Evolutionary conservation across 208 protist genomes (phyloP), one percentile per base, ranked within the genome.

Genomic region (Willaertia magna): DNA sequence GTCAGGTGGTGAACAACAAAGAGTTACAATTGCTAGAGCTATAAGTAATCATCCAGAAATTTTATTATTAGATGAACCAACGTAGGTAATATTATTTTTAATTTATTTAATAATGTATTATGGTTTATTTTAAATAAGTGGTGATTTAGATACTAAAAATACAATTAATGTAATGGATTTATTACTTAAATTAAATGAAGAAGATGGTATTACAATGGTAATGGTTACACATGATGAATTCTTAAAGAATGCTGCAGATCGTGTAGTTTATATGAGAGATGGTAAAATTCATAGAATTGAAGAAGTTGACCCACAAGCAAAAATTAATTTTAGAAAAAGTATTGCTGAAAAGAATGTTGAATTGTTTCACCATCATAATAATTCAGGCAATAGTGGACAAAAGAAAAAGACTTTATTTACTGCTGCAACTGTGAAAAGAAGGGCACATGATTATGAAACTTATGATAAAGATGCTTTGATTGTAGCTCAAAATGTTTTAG

Each of bases 181-280:
- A 61, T 88, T 98, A 46, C 86, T 95, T 6, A 88, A 92, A 52
- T 91, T 98, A n/a, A 97, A 98, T 83, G 79, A 90, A 40, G 87
- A 94, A 61, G 88, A 88, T 20, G 93, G 92, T 48, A 93, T 98
- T 39, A 98, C 97, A 26, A 92, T 97, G 90, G 91, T 98, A n/a
- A 98, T 98, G 97, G 97, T 98, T 2, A 97, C 97, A 12, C 97
- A 98, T 87, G 97, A 98, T 87, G 92, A 96, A n/a, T 93, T 95
- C 85, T 93, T 98, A 87, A 98, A 97, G 85, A 92, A 93, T 87
- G 97, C 95, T 88, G 94, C 96, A 0, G 88, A 97, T 59, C 89
- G 96, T 30, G 92, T 96, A 16, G 87, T 98, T 39, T 97, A 96
- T 88, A 93, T 98, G 87, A 89, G 96, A 46, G 97, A 98, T 89